Evolutionary conservation across 2,329 filamentous ascomycete species (phyloP), one percentile per base, ranked within the genome.

Genomic region (Phaeosphaeria sp.): DNA sequence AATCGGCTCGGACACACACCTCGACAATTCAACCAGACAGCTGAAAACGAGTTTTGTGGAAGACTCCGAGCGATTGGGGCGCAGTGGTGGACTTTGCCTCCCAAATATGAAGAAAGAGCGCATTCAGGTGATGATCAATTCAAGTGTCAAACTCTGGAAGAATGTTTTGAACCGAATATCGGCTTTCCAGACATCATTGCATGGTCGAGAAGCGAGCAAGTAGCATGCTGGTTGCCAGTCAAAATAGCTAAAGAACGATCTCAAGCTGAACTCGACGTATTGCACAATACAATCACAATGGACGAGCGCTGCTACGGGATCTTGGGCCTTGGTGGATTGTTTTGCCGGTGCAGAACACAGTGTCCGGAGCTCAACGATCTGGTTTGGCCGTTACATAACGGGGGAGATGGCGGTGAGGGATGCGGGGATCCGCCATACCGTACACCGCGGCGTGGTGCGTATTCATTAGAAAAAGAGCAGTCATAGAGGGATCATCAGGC

Each of bases 41-140:
- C 45, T 6, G 50, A 57, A 51, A 46, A 57, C 40, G 43, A 50
- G 7, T 57, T 57, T 22, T 57, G 55, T 24, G 24, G 8, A 46
- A 39, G 7, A 6, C 44, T 57, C 2, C 33, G 18, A 18, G 46
- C 48, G 55, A 17, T 57, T 9, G 55, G 55, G 21, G 30, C 55
- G 2, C 39, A 57, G 18, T 57, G 45, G 45, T 57, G 55, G 55
- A 24, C 24, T 1, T 21, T 57, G 20, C 50, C 55, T 17, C 43
- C 25, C 3, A 15, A 15, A 9, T 56, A 49, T n/a, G 49, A 51
- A 17, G 25, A 48, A 18, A 39, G 53, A 17, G 24, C 27, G n/a
- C 22, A 33, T 24, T n/a, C 43, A 6, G 54, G 54, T 9, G 40
- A 30, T 7, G 48, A 56, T 6, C 47, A 56, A 42, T 56, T 51